phyloP scores from a whole-genome alignment of 2,329 filamentous ascomycete genomes.

The Sphaerulina musiva region DNA sequence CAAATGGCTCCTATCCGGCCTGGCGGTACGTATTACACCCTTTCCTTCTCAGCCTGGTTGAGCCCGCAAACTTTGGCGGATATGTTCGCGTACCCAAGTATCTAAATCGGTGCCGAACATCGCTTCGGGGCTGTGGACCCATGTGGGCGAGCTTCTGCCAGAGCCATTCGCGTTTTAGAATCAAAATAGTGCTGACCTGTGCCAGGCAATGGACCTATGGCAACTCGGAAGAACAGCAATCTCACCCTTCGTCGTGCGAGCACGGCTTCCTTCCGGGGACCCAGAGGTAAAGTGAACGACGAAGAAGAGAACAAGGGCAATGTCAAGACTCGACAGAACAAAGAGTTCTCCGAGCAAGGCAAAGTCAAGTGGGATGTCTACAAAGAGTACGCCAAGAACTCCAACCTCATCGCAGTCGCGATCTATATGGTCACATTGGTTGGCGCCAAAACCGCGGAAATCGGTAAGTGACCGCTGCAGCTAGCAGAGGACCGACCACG shows the following conservation, averaged over 20 bases:
- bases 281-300: constrained; percentile 74
- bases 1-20: constrained; percentile 68
- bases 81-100: background rate
- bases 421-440: constrained; percentile 74
- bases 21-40: constrained; percentile 11
- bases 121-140: background rate
- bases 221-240: constrained; percentile 61
- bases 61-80: background rate
- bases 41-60: background rate
- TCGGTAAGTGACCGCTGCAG: constrained; percentile 51
- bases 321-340: constrained; percentile 72
- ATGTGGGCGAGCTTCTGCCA: background rate
- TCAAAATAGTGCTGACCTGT: constrained; percentile 3
- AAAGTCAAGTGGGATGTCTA: constrained; percentile 99
- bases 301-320: constrained; percentile 57
- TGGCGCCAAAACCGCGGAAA: constrained; percentile 71
- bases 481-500: background rate
- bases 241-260: constrained; percentile 82
- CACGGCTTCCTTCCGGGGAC: constrained; percentile 80
- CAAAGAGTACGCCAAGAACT: constrained; percentile 86
- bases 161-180: background rate
- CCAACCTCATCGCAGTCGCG: constrained; percentile 75
- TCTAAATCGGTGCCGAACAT: background rate
- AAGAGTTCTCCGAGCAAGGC: constrained; percentile 86
- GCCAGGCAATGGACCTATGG: constrained; percentile 31